Conservation (phyloP, 192 early-diverging fungal genomes). For the Chytriomyces sp. region DNA sequence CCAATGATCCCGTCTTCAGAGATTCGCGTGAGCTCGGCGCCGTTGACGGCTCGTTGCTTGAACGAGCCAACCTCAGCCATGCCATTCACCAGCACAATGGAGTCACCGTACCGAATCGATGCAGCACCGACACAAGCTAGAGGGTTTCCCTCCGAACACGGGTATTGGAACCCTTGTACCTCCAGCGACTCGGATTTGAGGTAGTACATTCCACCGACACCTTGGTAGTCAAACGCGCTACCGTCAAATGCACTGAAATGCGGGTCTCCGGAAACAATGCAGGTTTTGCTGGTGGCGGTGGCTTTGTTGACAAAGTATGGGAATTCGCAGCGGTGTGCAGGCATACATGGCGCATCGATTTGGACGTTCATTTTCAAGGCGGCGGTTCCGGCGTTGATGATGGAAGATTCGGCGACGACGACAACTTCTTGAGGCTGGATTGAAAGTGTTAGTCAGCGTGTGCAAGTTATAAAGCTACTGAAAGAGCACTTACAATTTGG, state of each 20-base stretch:
- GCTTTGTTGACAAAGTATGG: neutral
- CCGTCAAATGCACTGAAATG: neutral
- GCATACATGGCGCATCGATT: neutral
- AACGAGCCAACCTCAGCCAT: neutral
- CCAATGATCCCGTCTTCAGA: too few relatives aligned
- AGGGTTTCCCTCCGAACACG: neutral
- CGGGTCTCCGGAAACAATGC: neutral
- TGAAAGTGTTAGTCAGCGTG: too few relatives aligned
- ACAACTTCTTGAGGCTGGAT: slow-evolving; percentile 3
- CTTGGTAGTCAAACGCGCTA: neutral
- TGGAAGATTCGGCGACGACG: neutral
- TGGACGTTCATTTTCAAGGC: neutral
- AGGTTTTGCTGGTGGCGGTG: neutral
- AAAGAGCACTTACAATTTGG: too few relatives aligned
- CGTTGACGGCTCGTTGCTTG: neutral
- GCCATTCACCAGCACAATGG: neutral
- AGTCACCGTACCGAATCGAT: slow-evolving; percentile 7
- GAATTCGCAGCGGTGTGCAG: neutral
- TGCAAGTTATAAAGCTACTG: too few relatives aligned
- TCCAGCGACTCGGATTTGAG: slow-evolving; percentile 5
- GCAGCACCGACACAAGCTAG: neutral
- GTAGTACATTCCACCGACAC: slow-evolving; percentile 12
- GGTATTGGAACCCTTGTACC: slow-evolving; percentile 2
- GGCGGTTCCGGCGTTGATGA: neutral
- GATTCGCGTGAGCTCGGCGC: too few relatives aligned